A percentile compares a stretch with the other conserved stretches of the same genome.
Conservation (phyloP, 768 basidiomycete genomes). For the Rhizopogon salebrosus region DNA sequence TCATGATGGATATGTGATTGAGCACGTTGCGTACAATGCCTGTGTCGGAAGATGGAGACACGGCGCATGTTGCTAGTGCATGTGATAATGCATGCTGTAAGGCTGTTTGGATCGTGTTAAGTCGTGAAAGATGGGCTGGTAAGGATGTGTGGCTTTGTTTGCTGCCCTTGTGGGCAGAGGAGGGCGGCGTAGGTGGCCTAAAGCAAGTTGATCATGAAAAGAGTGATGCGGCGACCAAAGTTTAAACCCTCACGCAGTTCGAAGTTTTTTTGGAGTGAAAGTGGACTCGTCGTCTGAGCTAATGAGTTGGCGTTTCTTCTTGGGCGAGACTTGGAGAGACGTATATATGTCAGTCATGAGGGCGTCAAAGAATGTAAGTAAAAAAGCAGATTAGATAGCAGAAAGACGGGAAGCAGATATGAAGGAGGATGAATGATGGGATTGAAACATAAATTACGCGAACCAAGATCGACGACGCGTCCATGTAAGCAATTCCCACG, state of each 20-base stretch:
- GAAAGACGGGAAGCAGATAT: constrained; percentile 1
- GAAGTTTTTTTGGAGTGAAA: constrained; percentile 66
- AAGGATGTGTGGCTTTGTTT: constrained; percentile 29
- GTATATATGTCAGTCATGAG: constrained; percentile 59
- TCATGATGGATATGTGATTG: constrained; percentile 66
- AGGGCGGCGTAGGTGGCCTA: constrained; percentile 54
- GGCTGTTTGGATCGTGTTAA: constrained; percentile 59
- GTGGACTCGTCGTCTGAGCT: constrained; percentile 46
- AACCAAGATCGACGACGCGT: constrained; percentile 23
- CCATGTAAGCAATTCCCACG: constrained; percentile 31
- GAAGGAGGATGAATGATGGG: constrained; percentile 8
- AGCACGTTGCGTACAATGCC: constrained; percentile 74
- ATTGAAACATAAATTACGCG: background rate
- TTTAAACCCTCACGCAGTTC: constrained; percentile 42
- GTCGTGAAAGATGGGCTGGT: constrained; percentile 55
- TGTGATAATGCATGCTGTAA: constrained; percentile 82
- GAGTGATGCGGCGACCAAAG: background rate
- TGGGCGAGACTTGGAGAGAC: constrained; percentile 59
- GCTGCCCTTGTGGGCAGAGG: constrained; percentile 35
- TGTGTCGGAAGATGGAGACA: constrained; percentile 70
- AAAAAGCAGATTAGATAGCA: constrained; percentile 8
- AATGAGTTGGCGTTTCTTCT: constrained; percentile 57
- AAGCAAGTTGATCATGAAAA: background rate
- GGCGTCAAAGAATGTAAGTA: constrained; percentile 6
- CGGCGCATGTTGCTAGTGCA: constrained; percentile 77